Base-by-base conservation (phyloP, 176 grass and related monocot genomes). In the Eleusine indica region DNA sequence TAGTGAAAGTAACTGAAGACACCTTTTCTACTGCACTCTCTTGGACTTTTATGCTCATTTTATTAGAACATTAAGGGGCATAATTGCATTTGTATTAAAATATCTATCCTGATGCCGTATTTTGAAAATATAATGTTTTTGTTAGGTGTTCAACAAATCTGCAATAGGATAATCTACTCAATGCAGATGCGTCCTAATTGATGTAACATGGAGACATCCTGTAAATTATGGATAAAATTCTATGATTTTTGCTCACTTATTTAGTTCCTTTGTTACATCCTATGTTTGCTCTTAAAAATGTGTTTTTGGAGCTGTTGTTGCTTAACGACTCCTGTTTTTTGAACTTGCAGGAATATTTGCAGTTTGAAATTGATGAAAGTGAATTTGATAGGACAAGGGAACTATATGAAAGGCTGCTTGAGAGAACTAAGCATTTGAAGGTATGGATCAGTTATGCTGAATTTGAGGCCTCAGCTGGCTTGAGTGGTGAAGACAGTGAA, bases 371-470 rank as follows among this genome's bases (percentile, higher is more conserved):
- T 83, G 86, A 92, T 35, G 92, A 95, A 84, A 78, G 43, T 73
- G 89, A 95, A 78, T 90, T 88, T 60, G 83, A 91, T 71, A 86
- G 85, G 81, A 82, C 93, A 66, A 91, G 96, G 58, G 83, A 95
- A 60, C 69, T 98, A 10, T 98, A 98, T 51, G 91, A 98, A 37
- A 90, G 91, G 67, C 51, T 98, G 57, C 87, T 98, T 84, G 93
- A 95, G 82, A 86, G 93, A 87, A 94, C 96, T 19, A 95, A 90
- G 62, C 93, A 98, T 80, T 75, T 94, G 77, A 95, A 98, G 82
- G 96, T 95, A 60, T 98, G 96, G 93, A 84, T 95, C 48, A 98
- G 96, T 53, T 98, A 86, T 85, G 96, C 96, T 15, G 90, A 95
- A 42, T 95, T 98, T 37, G 89, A 95, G 85, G 93, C 91, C 73